Evolutionary conservation across 805 yeast genomes (phyloP).

Genomic region (Kodamaea sagamina): DNA sequence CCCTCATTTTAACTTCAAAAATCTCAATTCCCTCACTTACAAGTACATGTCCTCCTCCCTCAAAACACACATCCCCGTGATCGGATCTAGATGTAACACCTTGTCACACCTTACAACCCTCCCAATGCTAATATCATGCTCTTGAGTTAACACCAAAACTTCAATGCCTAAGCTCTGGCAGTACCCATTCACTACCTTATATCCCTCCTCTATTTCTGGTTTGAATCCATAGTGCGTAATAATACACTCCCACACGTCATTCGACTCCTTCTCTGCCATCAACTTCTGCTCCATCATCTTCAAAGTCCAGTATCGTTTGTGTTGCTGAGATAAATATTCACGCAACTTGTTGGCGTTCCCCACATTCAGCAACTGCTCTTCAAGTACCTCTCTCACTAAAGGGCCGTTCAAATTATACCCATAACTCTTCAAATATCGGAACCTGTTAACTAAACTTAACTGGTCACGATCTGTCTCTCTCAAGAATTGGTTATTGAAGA

Average conservation of each 20-base stretch:
- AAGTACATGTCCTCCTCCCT: conserved; percentile 19
- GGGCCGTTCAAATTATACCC: conserved; percentile 43
- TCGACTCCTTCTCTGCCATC: not conserved
- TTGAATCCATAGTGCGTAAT: conserved; percentile 36
- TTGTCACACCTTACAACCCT: conserved; percentile 47
- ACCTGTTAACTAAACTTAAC: conserved; percentile 17
- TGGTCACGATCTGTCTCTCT: conserved; percentile 11
- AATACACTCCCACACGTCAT: conserved; percentile 38
- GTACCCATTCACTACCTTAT: conserved; percentile 41
- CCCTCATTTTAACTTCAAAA: no score
- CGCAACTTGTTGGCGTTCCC: conserved; percentile 17
- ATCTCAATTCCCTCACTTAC: no score
- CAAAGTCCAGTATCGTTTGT: conserved; percentile 29
- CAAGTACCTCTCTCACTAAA: conserved; percentile 17
- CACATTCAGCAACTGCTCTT: conserved; percentile 19
- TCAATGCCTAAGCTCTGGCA: conserved; percentile 50
- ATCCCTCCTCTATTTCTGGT: conserved; percentile 16
- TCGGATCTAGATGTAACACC: conserved; percentile 44
- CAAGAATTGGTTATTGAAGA: conserved; percentile 11
- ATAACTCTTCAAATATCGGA: conserved; percentile 29
- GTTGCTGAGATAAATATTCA: conserved; percentile 18
- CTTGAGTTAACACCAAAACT: conserved; percentile 40
- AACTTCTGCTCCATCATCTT: conserved; percentile 20
- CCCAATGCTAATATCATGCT: conserved; percentile 37
- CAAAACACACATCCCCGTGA: conserved; percentile 43